Evolutionary conservation across 225 moss, liverwort and hornwort genomes (phyloP), one percentile per base, ranked within the genome.

Genomic region (Pseudisothecium myosuroides): DNA sequence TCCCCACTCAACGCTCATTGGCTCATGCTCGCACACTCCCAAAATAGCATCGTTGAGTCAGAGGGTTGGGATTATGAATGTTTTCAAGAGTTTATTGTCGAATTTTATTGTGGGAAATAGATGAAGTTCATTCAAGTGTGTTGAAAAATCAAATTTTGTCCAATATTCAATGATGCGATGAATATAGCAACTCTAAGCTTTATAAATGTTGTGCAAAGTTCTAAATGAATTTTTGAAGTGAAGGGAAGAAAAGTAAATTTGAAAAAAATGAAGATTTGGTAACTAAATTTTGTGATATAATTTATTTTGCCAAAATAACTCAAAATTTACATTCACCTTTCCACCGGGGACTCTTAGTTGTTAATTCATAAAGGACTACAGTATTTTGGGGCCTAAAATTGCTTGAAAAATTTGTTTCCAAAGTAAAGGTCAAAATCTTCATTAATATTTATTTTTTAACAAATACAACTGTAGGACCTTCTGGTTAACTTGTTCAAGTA

Each of bases 31-130:
- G n/a, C n/a, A n/a, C n/a, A n/a, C n/a, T n/a, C n/a, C n/a, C n/a
- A n/a, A n/a, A n/a, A n/a, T n/a, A n/a, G n/a, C n/a, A n/a, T n/a
- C n/a, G n/a, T n/a, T n/a, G n/a, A n/a, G n/a, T n/a, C 7, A 20
- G 0, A 1, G 0, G 12, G 11, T 18, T n/a, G n/a, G 49, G 4
- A 75, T 32, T 19, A 32, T 12, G 4, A 12, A 12, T 49, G 19
- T 75, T 75, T 75, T 73, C 11, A 31, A 31, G 4, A 47, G 11
- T 47, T 39, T 68, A n/a, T n/a, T n/a, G 12, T 20, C 1, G 13
- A 4, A 68, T 2, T 21, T 27, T 62, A 62, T 62, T 68, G 2
- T 6, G 4, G 2, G 1, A 73, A 73, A 73, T 0, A 2, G 6
- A 45, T 47, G 17, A 29, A 18, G 11, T 73, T 45, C 17, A 73